Conservation (phyloP, 768 basidiomycete species). For the Leccinellum rugosiceps region DNA sequence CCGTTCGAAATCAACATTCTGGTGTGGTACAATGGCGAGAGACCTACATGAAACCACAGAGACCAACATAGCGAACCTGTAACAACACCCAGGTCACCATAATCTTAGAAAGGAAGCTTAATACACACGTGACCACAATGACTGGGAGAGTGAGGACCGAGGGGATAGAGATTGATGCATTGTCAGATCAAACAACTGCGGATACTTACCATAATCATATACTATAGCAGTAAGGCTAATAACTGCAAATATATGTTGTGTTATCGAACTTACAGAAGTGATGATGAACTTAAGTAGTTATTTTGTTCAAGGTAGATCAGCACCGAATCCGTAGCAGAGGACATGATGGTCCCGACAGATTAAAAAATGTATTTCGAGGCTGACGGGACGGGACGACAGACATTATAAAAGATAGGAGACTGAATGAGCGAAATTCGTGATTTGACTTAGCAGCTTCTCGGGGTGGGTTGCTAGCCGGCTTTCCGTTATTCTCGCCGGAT, state of each 20-base stretch:
- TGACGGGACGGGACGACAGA: no score
- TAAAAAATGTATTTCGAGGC: no score
- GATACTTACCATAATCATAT: not conserved
- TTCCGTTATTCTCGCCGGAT: no score
- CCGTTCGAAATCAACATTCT: not conserved
- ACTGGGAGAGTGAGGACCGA: not conserved
- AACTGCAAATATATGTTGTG: not conserved
- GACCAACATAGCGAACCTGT: conserved; percentile 11
- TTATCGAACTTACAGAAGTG: not conserved
- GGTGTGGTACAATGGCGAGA: not conserved
- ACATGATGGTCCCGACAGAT: not conserved
- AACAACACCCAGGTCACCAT: not conserved
- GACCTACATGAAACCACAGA: conserved; percentile 1
- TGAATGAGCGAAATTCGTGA: no score
- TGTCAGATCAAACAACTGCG: not conserved
- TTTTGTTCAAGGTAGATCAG: not conserved
- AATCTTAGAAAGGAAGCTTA: no score
- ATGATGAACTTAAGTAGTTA: not conserved
- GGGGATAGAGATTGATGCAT: not conserved
- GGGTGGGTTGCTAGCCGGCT: not conserved
- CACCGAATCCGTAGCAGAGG: not conserved
- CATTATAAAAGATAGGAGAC: no score
- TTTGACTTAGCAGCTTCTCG: not conserved
- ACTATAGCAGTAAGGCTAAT: not conserved
- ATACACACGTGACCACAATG: conserved; percentile 6